These are phyloP conservation scores for Stereum hirsutum DNA, from an alignment of 1,284 basidiomycete species.

Conservation along the genomic window DNA sequence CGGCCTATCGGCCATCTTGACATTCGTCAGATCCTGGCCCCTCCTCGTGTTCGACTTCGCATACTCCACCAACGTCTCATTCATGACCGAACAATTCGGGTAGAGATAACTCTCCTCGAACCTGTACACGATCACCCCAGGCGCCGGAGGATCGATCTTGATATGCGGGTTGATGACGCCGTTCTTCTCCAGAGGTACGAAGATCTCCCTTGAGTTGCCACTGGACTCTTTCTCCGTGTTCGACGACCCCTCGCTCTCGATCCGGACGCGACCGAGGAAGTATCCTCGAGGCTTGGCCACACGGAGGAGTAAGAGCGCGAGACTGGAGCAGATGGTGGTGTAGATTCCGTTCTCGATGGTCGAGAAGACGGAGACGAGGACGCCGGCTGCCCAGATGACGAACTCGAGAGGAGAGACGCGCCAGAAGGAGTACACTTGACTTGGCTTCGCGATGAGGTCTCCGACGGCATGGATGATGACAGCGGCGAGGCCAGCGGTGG, in stretches of 20 bases:
- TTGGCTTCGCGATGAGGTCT: conserved; percentile 84
- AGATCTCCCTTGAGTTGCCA: conserved; percentile 64
- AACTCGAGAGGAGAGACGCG: conserved; percentile 90
- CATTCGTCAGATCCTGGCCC: conserved; percentile 61
- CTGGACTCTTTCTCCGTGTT: conserved; percentile 6
- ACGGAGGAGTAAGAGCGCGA: conserved; percentile 81
- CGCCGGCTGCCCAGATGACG: conserved; percentile 84
- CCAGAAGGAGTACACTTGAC: conserved; percentile 91
- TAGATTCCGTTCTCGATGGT: conserved; percentile 95
- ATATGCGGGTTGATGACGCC: conserved; percentile 65
- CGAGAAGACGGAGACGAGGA: conserved; percentile 83
- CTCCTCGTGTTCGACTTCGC: conserved; percentile 75
- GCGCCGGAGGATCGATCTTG: conserved; percentile 70
- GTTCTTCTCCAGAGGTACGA: conserved; percentile 64
- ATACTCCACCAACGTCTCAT: conserved; percentile 72
- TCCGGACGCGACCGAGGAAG: conserved; percentile 74
- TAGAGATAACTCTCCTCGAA: conserved; percentile 93
- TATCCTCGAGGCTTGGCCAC: conserved; percentile 87
- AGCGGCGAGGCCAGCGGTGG: conserved; percentile 73
- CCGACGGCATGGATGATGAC: conserved; percentile 96
- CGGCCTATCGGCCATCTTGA: conserved; percentile 68
- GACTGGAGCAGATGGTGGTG: conserved; percentile 75
- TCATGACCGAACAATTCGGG: conserved; percentile 82
- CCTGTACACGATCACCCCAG: conserved; percentile 89
- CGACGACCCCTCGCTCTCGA: conserved; percentile 21